phyloP scores from a whole-genome alignment of 2,329 filamentous ascomycete genomes.

The Aureobasidium uvarum region DNA sequence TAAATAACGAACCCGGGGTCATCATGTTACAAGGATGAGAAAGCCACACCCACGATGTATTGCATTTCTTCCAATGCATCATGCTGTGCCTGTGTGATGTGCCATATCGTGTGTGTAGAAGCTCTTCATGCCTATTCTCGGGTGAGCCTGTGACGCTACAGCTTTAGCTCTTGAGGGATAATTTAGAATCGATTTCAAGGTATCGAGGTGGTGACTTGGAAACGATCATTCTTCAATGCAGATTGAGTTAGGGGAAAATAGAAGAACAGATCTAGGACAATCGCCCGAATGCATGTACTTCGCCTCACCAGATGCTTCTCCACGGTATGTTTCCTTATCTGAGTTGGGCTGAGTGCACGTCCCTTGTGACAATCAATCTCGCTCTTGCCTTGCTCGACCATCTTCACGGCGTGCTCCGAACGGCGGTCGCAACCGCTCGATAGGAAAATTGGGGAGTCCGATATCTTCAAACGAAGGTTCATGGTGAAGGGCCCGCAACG shows the following conservation, averaged over 20 bases:
- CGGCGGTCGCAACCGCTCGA: not conserved
- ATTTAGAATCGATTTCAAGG: not conserved
- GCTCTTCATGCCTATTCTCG: not conserved
- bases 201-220: not conserved
- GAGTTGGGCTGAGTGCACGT: not conserved
- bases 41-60: not conserved
- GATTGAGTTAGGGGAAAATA: not conserved
- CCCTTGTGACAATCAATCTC: not conserved
- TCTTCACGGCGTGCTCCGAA: conserved; percentile 1
- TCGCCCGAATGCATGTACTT: not conserved
- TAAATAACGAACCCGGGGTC: not conserved
- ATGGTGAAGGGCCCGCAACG: not conserved
- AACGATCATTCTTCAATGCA: no score
- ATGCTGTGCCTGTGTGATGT: not conserved
- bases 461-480: not conserved
- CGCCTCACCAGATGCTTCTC: not conserved
- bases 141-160: not conserved
- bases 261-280: not conserved
- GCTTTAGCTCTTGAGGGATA: not conserved
- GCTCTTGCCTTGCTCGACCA: not conserved
- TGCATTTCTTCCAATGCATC: not conserved
- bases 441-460: not conserved
- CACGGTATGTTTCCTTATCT: conserved; percentile 3
- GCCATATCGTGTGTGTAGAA: not conserved
- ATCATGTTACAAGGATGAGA: not conserved